A percentile compares a stretch with the other conserved stretches of the same genome.
Conservation (phyloP, 2,329 filamentous ascomycete genomes). For the Talaromyces sp. region DNA sequence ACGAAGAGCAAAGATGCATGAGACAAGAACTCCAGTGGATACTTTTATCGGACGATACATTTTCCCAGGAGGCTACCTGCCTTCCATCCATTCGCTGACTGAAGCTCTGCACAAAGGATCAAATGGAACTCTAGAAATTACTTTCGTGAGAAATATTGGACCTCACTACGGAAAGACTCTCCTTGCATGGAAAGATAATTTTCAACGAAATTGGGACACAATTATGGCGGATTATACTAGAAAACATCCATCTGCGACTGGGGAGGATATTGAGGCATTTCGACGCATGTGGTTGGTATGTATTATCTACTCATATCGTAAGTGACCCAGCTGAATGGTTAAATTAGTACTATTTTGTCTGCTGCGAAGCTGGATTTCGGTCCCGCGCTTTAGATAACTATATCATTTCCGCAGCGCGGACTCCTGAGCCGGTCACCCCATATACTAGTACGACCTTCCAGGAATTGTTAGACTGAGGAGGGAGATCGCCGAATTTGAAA, state of each 20-base stretch:
- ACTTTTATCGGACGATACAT: conserved; percentile 71
- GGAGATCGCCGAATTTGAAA: not conserved
- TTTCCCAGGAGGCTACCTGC: conserved; percentile 72
- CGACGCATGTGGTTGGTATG: conserved; percentile 65
- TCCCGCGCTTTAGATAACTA: conserved; percentile 58
- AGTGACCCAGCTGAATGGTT: not conserved
- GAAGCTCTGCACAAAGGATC: conserved; percentile 60
- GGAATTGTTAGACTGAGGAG: not conserved
- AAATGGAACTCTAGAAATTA: conserved; percentile 60
- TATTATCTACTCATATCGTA: not conserved
- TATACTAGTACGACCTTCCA: conserved; percentile 7
- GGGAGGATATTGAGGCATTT: conserved; percentile 53
- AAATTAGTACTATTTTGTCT: conserved; percentile 66
- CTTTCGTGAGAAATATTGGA: conserved; percentile 68
- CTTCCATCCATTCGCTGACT: conserved; percentile 55
- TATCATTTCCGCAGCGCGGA: conserved; percentile 64
- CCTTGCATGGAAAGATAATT: conserved; percentile 65
- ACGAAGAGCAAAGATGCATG: conserved; percentile 47
- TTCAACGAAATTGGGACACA: conserved; percentile 59
- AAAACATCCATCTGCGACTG: conserved; percentile 60
- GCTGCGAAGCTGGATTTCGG: conserved; percentile 68
- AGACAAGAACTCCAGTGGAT: conserved; percentile 59
- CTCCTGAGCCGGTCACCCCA: conserved; percentile 12
- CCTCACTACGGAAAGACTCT: conserved; percentile 70
- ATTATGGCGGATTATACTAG: conserved; percentile 54